These are phyloP conservation scores for Coriaria nepalensis DNA, from an alignment of 306 rosid genomes.

Conservation along the genomic window DNA sequence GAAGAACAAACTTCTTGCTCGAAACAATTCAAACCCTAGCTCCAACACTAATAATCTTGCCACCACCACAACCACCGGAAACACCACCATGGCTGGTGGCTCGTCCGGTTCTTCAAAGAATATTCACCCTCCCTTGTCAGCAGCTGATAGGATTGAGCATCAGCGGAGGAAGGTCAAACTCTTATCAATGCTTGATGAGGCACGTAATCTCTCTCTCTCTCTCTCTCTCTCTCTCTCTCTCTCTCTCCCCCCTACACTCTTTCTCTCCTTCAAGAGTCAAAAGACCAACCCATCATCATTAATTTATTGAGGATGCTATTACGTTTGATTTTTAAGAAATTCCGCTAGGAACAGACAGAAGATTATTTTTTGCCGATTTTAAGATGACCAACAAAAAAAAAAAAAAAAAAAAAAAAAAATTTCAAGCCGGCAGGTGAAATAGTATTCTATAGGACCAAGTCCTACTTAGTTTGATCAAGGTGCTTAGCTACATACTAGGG, in stretches of 20 bases:
- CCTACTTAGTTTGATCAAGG: too few relatives aligned
- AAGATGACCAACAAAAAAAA: too few relatives aligned
- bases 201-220: constrained; percentile 10
- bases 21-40: not conserved
- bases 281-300: too few relatives aligned
- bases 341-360: too few relatives aligned
- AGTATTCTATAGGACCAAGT: too few relatives aligned
- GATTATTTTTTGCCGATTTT: too few relatives aligned
- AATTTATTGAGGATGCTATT: too few relatives aligned
- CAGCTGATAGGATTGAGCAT: constrained; percentile 17
- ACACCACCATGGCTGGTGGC: not conserved
- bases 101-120: constrained; percentile 7
- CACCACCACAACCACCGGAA: not conserved
- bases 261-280: not conserved
- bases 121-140: constrained; percentile 9
- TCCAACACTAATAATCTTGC: not conserved
- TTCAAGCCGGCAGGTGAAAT: too few relatives aligned
- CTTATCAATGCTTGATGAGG: constrained; percentile 21
- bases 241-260: constrained; percentile 1
- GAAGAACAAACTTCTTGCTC: constrained; percentile 5
- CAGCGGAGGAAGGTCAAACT: constrained; percentile 21
- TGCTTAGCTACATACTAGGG: too few relatives aligned
- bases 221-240: not conserved
- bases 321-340: too few relatives aligned
- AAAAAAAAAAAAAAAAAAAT: too few relatives aligned